phyloP scores from a whole-genome alignment of 2,329 filamentous ascomycete species.

The Daldinia eschscholtzii region DNA sequence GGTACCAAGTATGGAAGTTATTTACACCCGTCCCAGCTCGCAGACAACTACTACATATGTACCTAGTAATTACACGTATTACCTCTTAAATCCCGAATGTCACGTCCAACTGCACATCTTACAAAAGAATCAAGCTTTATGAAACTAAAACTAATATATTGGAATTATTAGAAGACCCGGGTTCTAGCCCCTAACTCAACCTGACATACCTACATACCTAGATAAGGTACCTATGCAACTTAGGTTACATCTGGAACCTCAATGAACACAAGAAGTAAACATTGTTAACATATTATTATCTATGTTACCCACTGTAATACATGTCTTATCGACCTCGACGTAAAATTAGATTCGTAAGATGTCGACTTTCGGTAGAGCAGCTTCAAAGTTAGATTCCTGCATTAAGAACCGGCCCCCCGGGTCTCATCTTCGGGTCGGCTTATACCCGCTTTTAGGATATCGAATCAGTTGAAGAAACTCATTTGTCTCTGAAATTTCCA shows the following conservation, averaged over 20 bases:
- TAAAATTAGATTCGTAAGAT: not conserved
- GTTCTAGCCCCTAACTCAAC: constrained; percentile 10
- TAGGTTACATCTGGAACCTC: constrained; percentile 18
- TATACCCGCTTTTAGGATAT: constrained; percentile 7
- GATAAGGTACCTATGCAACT: constrained; percentile 9
- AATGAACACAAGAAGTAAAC: not conserved
- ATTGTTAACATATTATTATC: constrained; percentile 11
- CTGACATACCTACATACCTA: too few species aligned
- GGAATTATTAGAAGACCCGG: not conserved
- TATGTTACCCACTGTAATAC: not conserved
- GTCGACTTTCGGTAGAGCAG: not conserved
- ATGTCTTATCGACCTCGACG: not conserved
- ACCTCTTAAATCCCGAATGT: constrained; percentile 2
- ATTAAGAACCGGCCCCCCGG: not conserved
- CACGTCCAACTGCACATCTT: not conserved
- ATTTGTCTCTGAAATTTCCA: constrained; percentile 13
- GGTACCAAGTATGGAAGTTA: not conserved
- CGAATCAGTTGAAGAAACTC: not conserved
- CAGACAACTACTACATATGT: not conserved
- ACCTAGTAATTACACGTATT: not conserved
- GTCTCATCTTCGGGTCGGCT: constrained; percentile 7
- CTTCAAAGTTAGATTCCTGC: not conserved
- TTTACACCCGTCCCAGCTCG: not conserved
- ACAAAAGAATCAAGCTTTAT: not conserved
- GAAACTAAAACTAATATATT: not conserved